Evolutionary conservation across 495 filamentous ascomycete species (phyloP), one percentile per base, ranked within the genome.

Genomic region (Lophiostoma macrostomum): DNA sequence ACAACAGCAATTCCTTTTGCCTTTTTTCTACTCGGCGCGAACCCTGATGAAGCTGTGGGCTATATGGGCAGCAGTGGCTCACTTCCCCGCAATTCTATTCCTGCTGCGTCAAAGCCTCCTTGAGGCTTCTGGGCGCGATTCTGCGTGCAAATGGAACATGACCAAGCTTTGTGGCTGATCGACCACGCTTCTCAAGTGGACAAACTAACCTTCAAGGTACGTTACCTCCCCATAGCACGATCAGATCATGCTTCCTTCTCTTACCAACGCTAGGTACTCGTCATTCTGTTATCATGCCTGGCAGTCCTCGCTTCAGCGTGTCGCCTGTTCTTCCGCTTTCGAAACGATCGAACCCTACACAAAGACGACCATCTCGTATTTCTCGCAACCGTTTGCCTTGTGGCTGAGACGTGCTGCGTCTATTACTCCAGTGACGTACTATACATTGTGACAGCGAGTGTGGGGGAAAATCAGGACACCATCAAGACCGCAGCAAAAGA

Each of bases 291-390:
- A 3, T 20, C 23, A 12, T 22, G 29, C 1, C 19, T 50, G 19
- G 46, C 46, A 25, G 19, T 38, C 18, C 1, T 39, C 5, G 32
- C 35, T 28, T 50, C 46, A 8, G 19, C 19, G 3, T 8, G 19
- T 10, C 46, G 46, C 22, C 34, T 50, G 7, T 14, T 12, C 6
- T 50, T 50, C 34, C 46, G 46, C 16, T 19, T 23, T 14, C 46
- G 25, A 7, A 16, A 38, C 23, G 34, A 50, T 2, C 31, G 22
- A 5, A 36, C 12, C 24, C 46, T 50, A 2, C 22, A 6, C 7
- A 20, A 39, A 10, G 46, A 50, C 22, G 46, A 50, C 35, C 40
- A 37, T 18, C 46, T 50, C 46, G 25, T 50, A 2, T 24, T 50
- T 23, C 40, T 50, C 46, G 32, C 46, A 5, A 50, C 46, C 6